Base-by-base conservation (phyloP, 139 green algal species). In the Asterochloris erici region DNA sequence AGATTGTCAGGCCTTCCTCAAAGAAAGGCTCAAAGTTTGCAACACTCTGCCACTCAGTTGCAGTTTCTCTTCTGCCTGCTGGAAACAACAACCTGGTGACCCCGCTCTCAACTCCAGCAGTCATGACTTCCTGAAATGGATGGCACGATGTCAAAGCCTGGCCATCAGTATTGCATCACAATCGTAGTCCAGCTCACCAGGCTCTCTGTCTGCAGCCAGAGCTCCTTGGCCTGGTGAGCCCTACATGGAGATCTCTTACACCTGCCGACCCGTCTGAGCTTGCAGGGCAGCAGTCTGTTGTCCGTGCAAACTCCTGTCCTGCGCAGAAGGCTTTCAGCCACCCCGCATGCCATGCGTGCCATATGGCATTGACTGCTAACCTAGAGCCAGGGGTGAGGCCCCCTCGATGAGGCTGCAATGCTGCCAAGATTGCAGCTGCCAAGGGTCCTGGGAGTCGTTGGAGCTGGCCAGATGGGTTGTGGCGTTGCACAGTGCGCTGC, bases 401-500 rank as follows among this genome's bases (percentile, higher is more conserved):
- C 38, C 38, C 38, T 54, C 38, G 38, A 54, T 54, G 38, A 71
- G 66, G 17, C 66, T 21, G 66, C 66, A 21, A 24, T 21, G 19
- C 66, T 71, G 66, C 66, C 64, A 70, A 70, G 64, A 70, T 70
- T 14, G 64, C 16, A 68, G 24, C 27, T 75, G 47, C 79, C 47
- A 54, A 73, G 29, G 6, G 11, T 77, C 0, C 23, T 80, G 38
- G 66, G 63, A 13, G 47, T 83, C 12, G 29, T 66, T 0, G 66
- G 66, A 68, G 68, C 73, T 47, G 81, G 81, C 11, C 81, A 84
- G 29, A 74, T 84, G 64, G 82, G 82, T 21, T 29, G 63, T 27
- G 92, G 92, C 27, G 96, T 96, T 61, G 91, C 92, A 0, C 91
- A 96, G 54, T 79, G 93, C 10, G 82, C 85, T n/a, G 91, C 90